Conservation (phyloP, 257 asterid genomes). For the Jasminum sambac region DNA sequence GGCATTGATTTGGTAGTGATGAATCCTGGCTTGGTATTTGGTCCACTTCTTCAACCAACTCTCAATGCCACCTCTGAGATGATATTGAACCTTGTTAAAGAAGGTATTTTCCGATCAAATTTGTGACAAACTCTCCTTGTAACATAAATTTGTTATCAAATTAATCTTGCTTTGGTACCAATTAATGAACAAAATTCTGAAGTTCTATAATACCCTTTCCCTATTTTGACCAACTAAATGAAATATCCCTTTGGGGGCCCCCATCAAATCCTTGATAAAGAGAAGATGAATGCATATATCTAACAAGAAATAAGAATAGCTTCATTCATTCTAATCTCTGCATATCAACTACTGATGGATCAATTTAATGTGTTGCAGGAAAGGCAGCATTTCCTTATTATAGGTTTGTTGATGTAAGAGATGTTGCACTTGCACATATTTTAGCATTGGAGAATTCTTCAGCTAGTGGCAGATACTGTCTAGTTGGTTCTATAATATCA, state of each 20-base stretch:
- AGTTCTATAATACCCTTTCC: no score
- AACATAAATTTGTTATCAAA: no score
- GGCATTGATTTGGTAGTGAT: conserved; percentile 42
- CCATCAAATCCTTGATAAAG: no score
- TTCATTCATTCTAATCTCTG: no score
- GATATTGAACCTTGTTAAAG: conserved; percentile 29
- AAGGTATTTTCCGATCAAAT: conserved; percentile 11
- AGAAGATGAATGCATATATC: no score
- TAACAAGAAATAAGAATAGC: no score
- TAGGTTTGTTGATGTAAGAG: conserved; percentile 41
- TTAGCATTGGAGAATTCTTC: conserved; percentile 41
- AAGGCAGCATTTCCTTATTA: conserved; percentile 16
- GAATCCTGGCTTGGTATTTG: conserved; percentile 42
- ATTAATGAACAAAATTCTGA: no score
- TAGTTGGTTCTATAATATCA: conserved; percentile 24
- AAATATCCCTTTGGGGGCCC: no score
- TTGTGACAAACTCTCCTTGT: background rate
- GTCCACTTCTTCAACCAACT: conserved; percentile 54
- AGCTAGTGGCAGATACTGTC: conserved; percentile 43
- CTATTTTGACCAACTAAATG: no score
- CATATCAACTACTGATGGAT: background rate
- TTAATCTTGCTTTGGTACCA: background rate
- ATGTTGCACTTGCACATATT: conserved; percentile 43
- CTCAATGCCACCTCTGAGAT: conserved; percentile 28
- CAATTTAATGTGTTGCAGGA: conserved; percentile 19